Evolutionary conservation across 1,284 basidiomycete genomes (phyloP), one percentile per base, ranked within the genome.

Genomic region (Fistulina hepatica): DNA sequence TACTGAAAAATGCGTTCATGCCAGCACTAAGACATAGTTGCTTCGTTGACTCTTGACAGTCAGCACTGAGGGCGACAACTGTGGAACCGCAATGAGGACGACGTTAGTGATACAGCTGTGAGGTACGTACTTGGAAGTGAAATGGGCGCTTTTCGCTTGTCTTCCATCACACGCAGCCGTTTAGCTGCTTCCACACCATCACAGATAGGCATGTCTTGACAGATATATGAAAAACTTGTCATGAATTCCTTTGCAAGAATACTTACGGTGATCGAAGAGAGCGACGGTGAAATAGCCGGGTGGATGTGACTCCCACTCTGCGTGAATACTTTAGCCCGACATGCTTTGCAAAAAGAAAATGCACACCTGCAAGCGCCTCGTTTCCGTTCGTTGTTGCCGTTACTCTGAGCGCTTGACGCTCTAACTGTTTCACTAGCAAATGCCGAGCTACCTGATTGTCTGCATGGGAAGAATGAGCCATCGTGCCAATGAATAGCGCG

Each of bases 101-200:
- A 37, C 7, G 37, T 40, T 22, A 41, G 7, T 36, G 33, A 28
- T n/a, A 34, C 5, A 30, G 4, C 31, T 23, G 37, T 24, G 16
- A 16, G 4, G 3, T 5, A 57, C 68, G 42, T 54, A 80, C 78
- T 75, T 4, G 77, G 77, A 11, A 82, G 53, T 11, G 62, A 48
- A 6, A 65, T 50, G 2, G 63, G 47, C 7, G 61, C 56, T 46
- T 72, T 73, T 13, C 67, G 64, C 48, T 69, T 70, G 40, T 56
- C 65, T 50, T 82, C 78, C n/a, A 77, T 48, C 12, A 67, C 45
- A 33, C 78, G 64, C 15, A 82, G 40, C 24, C 72, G 66, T 51
- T 80, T 80, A 25, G 74, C 67, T 5, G 78, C 78, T 48, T 81
- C 77, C 5, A 82, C 77, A 9, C 78, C 78, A 47, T 82, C 78